Base-by-base conservation (phyloP, 2,329 filamentous ascomycete species). In the Gliomastix tumulicola region DNA sequence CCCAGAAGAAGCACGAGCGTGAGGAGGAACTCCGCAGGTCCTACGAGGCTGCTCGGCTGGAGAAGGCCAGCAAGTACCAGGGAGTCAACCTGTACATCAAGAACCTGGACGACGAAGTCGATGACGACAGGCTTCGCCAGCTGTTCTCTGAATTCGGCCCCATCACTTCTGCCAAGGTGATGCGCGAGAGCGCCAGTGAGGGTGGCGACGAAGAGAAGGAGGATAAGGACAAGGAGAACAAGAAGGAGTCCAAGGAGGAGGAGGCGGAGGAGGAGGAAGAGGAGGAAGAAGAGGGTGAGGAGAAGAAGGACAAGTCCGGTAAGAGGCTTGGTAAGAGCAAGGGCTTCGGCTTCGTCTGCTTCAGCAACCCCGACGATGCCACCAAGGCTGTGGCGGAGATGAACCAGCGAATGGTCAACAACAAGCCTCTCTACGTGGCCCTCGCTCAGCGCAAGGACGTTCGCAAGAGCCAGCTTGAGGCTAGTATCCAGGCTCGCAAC, bases 41-140 rank as follows among this genome's bases (percentile, higher is more conserved):
- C 57, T 97, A 98, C 66, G 92, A 98, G 69, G 90, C 90, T 56
- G 88, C 88, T 54, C 90, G 92, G 55, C 76, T 94, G 54, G 92
- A 98, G 78, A 98, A 98, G 76, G 89, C 88, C 63, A 94, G 80
- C 72, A 98, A 98, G 75, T 98, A 98, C 70, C 88, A 95, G 71
- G 92, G 92, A 50, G 92, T 98, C 64, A 98, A 98, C 74, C 78
- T 98, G 34, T 98, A 98, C 73, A 92, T 98, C 71, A 98, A 98
- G 82, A 98, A 98, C 69, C 74, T 98, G 43, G 84, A 88, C 48
- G 92, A 98, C 50, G 92, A 97, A 43, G 80, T 98, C 49, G 92
- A 98, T 56, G 92, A 98, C 52, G 92, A 98, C 56, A 95, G 95
- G 77, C 80, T 98, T 44, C 88, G 92, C 54, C 82, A 89, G 55